Conservation (phyloP, 164 flowering plant genomes). For the Kingdonia uniflora region DNA sequence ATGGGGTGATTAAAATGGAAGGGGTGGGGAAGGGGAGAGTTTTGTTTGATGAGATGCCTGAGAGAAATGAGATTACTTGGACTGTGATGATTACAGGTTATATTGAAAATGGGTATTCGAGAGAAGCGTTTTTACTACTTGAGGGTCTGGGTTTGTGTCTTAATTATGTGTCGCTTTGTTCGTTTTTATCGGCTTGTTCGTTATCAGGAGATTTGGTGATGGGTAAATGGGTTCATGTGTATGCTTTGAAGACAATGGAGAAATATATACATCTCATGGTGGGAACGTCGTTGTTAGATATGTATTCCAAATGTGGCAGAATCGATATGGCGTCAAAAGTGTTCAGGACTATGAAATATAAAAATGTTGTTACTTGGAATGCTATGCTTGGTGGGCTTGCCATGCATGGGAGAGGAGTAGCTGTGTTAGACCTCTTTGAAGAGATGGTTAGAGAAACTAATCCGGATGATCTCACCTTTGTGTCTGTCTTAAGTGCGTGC, state of each 20-base stretch:
- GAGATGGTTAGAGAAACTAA: slow-evolving; percentile 31
- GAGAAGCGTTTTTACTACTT: slow-evolving; percentile 31
- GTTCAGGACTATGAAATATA: slow-evolving; percentile 26
- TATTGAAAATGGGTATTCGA: slow-evolving; percentile 29
- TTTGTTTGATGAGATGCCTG: slow-evolving; percentile 53
- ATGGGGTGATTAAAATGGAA: slow-evolving; percentile 36
- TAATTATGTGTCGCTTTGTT: slow-evolving; percentile 42
- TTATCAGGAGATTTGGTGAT: slow-evolving; percentile 38
- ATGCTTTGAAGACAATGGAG: slow-evolving; percentile 30
- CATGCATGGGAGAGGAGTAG: slow-evolving; percentile 46
- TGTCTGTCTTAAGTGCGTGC: slow-evolving; percentile 48
- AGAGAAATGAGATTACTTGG: slow-evolving; percentile 55
- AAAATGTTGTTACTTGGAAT: slow-evolving; percentile 63
- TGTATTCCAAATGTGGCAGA: slow-evolving; percentile 69
- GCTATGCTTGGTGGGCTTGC: slow-evolving; percentile 61
- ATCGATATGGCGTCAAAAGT: slow-evolving; percentile 26
- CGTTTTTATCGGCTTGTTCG: slow-evolving; percentile 44
- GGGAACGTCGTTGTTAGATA: slow-evolving; percentile 53
- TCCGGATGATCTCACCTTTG: slow-evolving; percentile 54
- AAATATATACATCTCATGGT: slow-evolving; percentile 32
- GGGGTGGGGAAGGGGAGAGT: slow-evolving; percentile 29
- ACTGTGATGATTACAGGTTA: slow-evolving; percentile 47
- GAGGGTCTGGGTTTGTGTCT: slow-evolving; percentile 25
- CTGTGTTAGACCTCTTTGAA: slow-evolving; percentile 27
- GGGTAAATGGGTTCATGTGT: slow-evolving; percentile 62